These are phyloP conservation scores for Venturia carpophila DNA, from an alignment of 2,329 filamentous ascomycete genomes.

Conservation along the genomic window DNA sequence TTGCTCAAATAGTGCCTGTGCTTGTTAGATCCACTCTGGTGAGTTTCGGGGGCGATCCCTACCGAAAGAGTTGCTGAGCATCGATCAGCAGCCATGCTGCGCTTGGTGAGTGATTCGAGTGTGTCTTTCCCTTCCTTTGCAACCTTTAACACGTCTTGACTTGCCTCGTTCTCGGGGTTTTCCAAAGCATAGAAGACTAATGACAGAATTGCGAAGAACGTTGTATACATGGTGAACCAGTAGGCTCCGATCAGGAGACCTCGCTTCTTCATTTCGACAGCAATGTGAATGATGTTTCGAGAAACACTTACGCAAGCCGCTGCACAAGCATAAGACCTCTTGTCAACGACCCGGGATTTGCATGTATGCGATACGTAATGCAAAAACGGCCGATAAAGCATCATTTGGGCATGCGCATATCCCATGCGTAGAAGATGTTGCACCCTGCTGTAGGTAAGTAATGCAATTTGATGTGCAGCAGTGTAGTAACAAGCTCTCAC, in stretches of 20 bases:
- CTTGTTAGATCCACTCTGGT: not conserved
- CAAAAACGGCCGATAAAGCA: constrained; percentile 74
- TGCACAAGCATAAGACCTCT: constrained; percentile 69
- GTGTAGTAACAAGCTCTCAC: constrained; percentile 40
- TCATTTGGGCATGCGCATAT: constrained; percentile 77
- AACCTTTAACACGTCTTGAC: constrained; percentile 75
- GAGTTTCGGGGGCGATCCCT: constrained; percentile 29
- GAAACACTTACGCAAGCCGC: constrained; percentile 59
- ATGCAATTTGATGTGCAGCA: not conserved
- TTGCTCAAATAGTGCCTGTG: constrained; percentile 71
- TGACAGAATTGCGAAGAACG: constrained; percentile 73
- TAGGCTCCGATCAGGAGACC: constrained; percentile 71
- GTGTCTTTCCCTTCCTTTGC: constrained; percentile 78
- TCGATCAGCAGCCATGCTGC: constrained; percentile 81
- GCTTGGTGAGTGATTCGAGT: constrained; percentile 67
- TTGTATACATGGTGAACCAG: constrained; percentile 81
- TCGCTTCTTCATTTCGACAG: constrained; percentile 66
- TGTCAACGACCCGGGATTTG: constrained; percentile 52
- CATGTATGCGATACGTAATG: constrained; percentile 66
- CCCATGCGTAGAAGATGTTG: constrained; percentile 70
- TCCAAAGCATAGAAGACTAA: constrained; percentile 73
- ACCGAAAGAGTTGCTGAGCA: constrained; percentile 73
- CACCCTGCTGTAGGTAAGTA: constrained; percentile 34
- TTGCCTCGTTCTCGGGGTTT: constrained; percentile 66
- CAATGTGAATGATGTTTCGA: constrained; percentile 71